Conservation (phyloP, 1,139 yeast genomes). For the Candida neerlandica region DNA sequence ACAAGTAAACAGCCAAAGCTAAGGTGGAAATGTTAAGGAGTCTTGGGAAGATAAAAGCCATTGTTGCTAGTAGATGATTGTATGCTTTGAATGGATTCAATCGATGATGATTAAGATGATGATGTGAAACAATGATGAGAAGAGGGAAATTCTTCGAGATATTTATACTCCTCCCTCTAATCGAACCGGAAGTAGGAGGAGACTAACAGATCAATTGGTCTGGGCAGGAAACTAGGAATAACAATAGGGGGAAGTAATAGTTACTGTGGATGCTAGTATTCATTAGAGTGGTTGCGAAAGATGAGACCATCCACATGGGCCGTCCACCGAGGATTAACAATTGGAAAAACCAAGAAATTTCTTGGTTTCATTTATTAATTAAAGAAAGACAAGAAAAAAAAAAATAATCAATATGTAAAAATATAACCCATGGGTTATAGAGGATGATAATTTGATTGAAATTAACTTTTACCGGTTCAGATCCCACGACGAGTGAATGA, state of each 20-base stretch:
- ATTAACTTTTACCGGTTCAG: too few relatives aligned
- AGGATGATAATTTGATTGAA: too few relatives aligned
- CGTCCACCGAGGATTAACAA: background rate
- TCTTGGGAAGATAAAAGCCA: constrained; percentile 15
- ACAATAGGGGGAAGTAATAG: background rate
- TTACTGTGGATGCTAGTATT: background rate
- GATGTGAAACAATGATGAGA: background rate
- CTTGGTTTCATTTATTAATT: background rate
- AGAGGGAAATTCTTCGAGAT: too few relatives aligned
- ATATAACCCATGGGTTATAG: too few relatives aligned
- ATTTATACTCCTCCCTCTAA: too few relatives aligned
- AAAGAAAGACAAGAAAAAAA: background rate
- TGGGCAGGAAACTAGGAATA: too few relatives aligned
- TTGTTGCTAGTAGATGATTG: background rate
- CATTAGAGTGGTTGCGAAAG: background rate
- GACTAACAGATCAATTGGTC: too few relatives aligned
- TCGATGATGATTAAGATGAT: background rate
- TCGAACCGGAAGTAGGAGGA: too few relatives aligned
- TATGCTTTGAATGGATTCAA: background rate
- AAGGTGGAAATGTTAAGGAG: constrained; percentile 11
- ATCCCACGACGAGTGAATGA: too few relatives aligned
- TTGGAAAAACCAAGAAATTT: background rate
- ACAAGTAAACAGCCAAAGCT: constrained; percentile 15
- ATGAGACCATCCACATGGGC: background rate
- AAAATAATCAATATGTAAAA: background rate